Base-by-base conservation (phyloP, 2,329 filamentous ascomycete genomes). In the Fusarium humuli region DNA sequence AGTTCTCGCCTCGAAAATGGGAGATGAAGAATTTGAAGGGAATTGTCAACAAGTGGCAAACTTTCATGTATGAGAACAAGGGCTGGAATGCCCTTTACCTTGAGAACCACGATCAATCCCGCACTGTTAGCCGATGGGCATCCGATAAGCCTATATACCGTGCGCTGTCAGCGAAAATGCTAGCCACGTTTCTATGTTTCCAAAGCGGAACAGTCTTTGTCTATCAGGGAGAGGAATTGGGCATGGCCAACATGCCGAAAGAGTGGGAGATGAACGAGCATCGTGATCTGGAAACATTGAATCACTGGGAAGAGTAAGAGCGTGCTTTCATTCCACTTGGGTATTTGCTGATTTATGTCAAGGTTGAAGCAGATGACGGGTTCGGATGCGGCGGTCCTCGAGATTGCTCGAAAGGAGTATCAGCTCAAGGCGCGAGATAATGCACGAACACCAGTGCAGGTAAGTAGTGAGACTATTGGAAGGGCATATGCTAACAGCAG, bases 21-120 rank as follows among this genome's bases (percentile, higher is more conserved):
- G 45, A 53, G 12, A 61, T 70, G 56, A 22, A 52, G 25, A 60
- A 69, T n/a, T 59, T 74, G 18, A 74, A 72, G 40, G n/a, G 29
- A 6, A 59, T 66, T 18, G 55, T 86, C 25, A 70, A 77, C 27
- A 83, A 80, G 62, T 84, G 82, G 79, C 84, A 86, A 76, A 77
- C 75, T 0, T 61, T 73, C 18, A 82, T 83, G 65, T 76, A 81
- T 45, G 79, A 79, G 53, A 82, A 79, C 16, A 83, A 84, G 56
- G 84, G 82, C 8, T 89, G 87, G 87, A 87, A 85, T 1, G 88
- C 88, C 0, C 81, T 85, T 0, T 91, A 90, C 73, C 82, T 87
- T 57, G 89, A 91, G 73, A 91, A 91, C 70, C 89, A 91, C 75
- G 89, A 91, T 73, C 84, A 88, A 61, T 83, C 84, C 5, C 82